Conservation (phyloP, 495 filamentous ascomycete species). For the Penicillium subrubescens region DNA sequence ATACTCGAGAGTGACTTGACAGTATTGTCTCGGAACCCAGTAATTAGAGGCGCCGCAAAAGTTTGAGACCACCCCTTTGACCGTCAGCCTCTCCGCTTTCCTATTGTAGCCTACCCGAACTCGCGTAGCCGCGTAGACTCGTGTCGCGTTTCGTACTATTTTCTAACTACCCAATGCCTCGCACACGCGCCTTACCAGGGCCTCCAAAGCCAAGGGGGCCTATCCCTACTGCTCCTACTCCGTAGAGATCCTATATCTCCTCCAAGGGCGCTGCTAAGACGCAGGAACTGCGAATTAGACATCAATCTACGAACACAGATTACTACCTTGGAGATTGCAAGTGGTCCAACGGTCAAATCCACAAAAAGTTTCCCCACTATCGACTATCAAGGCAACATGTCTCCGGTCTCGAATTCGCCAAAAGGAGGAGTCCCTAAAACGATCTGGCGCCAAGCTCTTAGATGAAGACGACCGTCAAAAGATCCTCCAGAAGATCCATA, state of each 20-base stretch:
- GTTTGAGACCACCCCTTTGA: too few species aligned
- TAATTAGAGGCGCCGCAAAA: too few species aligned
- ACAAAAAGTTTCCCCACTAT: neutral
- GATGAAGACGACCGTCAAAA: neutral
- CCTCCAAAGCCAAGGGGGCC: neutral
- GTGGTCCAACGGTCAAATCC: neutral
- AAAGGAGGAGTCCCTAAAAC: neutral
- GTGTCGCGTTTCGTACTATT: too few species aligned
- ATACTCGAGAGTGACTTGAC: too few species aligned
- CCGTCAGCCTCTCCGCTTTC: too few species aligned
- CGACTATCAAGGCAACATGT: neutral
- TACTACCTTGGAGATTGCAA: neutral
- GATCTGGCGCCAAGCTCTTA: slow-evolving; percentile 1
- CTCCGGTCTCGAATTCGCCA: neutral
- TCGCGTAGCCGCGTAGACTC: too few species aligned
- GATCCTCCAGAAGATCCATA: slow-evolving; percentile 1
- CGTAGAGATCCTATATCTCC: neutral
- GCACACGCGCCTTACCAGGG: too few species aligned
- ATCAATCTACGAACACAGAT: neutral
- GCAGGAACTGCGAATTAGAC: neutral
- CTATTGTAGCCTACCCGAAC: too few species aligned
- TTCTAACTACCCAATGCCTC: too few species aligned
- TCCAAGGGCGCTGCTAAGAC: neutral
- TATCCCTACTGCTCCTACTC: neutral
- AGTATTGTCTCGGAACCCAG: too few species aligned